These are phyloP conservation scores for Meyerozyma carpophila DNA, from an alignment of 1,139 yeast species.

Conservation along the genomic window DNA sequence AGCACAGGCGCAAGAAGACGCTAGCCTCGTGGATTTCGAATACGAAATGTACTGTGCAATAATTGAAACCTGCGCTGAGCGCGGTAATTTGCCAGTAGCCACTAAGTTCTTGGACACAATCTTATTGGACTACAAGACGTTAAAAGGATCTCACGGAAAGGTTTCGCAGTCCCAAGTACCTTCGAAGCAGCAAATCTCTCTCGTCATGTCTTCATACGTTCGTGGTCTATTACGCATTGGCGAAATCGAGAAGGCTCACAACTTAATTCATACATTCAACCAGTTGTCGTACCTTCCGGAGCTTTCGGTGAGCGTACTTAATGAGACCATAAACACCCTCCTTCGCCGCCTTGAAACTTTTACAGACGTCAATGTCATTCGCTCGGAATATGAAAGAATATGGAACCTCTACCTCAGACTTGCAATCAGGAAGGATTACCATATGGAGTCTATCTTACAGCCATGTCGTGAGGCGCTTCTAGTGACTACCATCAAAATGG, in stretches of 20 bases:
- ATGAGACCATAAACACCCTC: constrained; percentile 25
- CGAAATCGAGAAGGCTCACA: constrained; percentile 17
- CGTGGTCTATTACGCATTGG: constrained; percentile 17
- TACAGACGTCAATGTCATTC: constrained; percentile 6
- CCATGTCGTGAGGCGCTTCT: constrained; percentile 29
- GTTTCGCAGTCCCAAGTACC: constrained; percentile 6
- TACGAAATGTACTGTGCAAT: constrained; percentile 45
- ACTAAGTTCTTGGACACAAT: constrained; percentile 50
- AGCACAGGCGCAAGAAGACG: constrained; percentile 1
- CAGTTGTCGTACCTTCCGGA: constrained; percentile 35
- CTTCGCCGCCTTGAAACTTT: constrained; percentile 15
- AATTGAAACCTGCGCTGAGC: constrained; percentile 46
- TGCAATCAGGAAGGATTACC: constrained; percentile 36
- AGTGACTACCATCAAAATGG: constrained; percentile 26
- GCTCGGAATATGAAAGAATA: constrained; percentile 11
- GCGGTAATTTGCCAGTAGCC: constrained; percentile 45
- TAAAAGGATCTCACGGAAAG: constrained; percentile 7
- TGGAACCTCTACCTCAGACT: constrained; percentile 34
- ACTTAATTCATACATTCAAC: constrained; percentile 26
- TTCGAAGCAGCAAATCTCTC: constrained; percentile 21
- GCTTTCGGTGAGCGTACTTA: constrained; percentile 25
- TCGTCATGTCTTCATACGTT: constrained; percentile 29
- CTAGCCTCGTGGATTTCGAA: constrained; percentile 20
- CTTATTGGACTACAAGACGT: constrained; percentile 24
- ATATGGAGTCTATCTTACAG: constrained; percentile 8